Evolutionary conservation across 176 grass and related monocot species (phyloP).

Genomic region (Zoysia pacifica): DNA sequence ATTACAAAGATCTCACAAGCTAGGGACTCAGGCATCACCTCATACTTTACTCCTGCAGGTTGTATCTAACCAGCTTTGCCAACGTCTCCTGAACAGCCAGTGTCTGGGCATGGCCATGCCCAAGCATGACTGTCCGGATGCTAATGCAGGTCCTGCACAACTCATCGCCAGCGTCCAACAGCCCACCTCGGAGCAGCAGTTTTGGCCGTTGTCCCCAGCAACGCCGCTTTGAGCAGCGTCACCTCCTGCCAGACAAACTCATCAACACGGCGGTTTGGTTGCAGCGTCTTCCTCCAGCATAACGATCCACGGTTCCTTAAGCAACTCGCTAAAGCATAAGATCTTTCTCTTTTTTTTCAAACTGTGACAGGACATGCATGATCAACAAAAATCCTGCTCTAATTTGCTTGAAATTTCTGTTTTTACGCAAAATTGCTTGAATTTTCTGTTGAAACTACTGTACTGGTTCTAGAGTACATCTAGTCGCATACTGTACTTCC

Average conservation of each 20-base stretch:
- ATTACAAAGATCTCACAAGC: too few relatives aligned
- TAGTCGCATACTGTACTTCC: too few relatives aligned
- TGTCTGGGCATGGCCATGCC: constrained; percentile 76
- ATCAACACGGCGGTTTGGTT: constrained; percentile 66
- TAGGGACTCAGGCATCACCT: too few relatives aligned
- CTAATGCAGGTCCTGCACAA: constrained; percentile 95
- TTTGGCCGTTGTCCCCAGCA: constrained; percentile 86
- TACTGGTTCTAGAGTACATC: neutral
- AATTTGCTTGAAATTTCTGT: too few relatives aligned
- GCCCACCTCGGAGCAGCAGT: constrained; percentile 77
- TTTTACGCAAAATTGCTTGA: neutral
- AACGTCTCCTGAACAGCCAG: constrained; percentile 89
- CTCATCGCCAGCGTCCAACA: constrained; percentile 83
- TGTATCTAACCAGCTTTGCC: constrained; percentile 55
- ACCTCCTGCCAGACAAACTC: constrained; percentile 98
- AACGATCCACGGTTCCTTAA: constrained; percentile 23
- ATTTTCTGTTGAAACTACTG: neutral
- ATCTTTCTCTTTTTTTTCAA: neutral
- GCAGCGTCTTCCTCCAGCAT: constrained; percentile 88
- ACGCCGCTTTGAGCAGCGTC: constrained; percentile 82
- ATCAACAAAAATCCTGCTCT: too few relatives aligned
- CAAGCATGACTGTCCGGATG: constrained; percentile 95
- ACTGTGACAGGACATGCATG: too few relatives aligned
- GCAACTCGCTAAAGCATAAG: constrained; percentile 42
- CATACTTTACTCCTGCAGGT: too few relatives aligned